Conservation (phyloP, 2,329 filamentous ascomycete species). For the Ilyonectria sp. region DNA sequence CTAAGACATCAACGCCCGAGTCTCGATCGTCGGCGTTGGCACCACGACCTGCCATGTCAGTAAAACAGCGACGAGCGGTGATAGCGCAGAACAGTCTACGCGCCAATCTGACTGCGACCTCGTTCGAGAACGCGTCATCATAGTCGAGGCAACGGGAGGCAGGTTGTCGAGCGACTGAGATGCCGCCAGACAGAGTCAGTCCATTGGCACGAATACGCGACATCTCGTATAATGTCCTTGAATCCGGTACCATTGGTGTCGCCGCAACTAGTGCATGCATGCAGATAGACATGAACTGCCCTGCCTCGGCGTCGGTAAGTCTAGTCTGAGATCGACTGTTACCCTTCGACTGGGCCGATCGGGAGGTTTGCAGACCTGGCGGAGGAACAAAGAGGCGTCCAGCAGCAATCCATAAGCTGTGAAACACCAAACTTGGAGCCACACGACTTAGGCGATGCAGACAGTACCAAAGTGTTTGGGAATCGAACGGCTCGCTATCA, state of each 20-base stretch:
- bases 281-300: slow-evolving; percentile 71
- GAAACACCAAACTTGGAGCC: slow-evolving; percentile 71
- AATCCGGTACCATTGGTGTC: slow-evolving; percentile 65
- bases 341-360: slow-evolving; percentile 46
- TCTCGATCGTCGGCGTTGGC: slow-evolving; percentile 50
- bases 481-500: slow-evolving; percentile 69
- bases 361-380: slow-evolving; percentile 57
- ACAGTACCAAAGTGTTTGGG: slow-evolving; percentile 74
- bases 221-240: slow-evolving; percentile 69
- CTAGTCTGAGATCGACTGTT: slow-evolving; percentile 53
- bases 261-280: slow-evolving; percentile 74
- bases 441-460: slow-evolving; percentile 73
- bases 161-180: slow-evolving; percentile 62
- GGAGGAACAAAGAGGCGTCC: slow-evolving; percentile 72
- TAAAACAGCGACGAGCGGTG: slow-evolving; percentile 65
- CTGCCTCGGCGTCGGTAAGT: slow-evolving; percentile 66
- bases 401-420: slow-evolving; percentile 76
- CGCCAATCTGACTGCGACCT: slow-evolving; percentile 72
- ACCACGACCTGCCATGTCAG: slow-evolving; percentile 59
- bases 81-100: slow-evolving; percentile 72
- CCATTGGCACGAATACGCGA: slow-evolving; percentile 73
- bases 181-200: slow-evolving; percentile 63
- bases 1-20: slow-evolving; percentile 60
- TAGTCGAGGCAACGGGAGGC: slow-evolving; percentile 70
- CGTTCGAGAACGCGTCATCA: slow-evolving; percentile 74